Percentiles rank a stretch among this genome's conserved stretches.
phyloP scores from a whole-genome alignment of 768 basidiomycete species.

The Amanita exitialis region DNA sequence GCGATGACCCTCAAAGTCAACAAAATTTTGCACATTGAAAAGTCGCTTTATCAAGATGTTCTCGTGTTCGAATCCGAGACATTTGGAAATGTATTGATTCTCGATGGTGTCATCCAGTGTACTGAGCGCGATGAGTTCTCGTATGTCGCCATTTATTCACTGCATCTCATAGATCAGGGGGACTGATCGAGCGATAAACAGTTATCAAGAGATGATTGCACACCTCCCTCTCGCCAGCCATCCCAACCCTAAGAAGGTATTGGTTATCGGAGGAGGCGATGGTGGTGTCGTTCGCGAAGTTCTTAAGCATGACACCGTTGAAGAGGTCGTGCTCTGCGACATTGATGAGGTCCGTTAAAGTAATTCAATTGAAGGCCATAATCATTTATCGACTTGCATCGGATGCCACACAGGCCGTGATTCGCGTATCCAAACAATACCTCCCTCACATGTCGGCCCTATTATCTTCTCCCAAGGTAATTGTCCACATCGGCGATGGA shows the following conservation, averaged over 20 bases:
- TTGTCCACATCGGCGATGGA: constrained; percentile 84
- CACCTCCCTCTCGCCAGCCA: constrained; percentile 95
- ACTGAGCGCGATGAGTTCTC: constrained; percentile 99
- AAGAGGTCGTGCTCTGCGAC: constrained; percentile 91
- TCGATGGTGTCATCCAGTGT: constrained; percentile 94
- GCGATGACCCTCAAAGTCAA: constrained; percentile 96
- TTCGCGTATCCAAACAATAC: constrained; percentile 87
- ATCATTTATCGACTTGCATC: not conserved
- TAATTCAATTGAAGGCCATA: not conserved
- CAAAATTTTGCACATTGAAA: constrained; percentile 90
- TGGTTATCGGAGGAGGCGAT: constrained; percentile 97
- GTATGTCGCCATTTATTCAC: constrained; percentile 35
- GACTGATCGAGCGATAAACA: constrained; percentile 19
- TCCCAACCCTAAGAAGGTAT: constrained; percentile 90
- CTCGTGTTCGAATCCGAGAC: constrained; percentile 95
- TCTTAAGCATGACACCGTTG: constrained; percentile 85
- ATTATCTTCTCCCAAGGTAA: constrained; percentile 71
- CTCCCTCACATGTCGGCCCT: constrained; percentile 92
- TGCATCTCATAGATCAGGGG: not conserved
- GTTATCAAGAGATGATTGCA: constrained; percentile 98
- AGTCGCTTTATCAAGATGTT: constrained; percentile 92
- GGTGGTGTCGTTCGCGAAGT: constrained; percentile 97
- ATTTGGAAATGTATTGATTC: constrained; percentile 92
- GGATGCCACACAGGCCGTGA: constrained; percentile 58
- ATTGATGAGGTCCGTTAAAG: constrained; percentile 73